Percentiles rank a stretch among this genome's conserved stretches.
phyloP scores from a whole-genome alignment of 305 asterid species.

The Fraxinus xanthoxyloides region DNA sequence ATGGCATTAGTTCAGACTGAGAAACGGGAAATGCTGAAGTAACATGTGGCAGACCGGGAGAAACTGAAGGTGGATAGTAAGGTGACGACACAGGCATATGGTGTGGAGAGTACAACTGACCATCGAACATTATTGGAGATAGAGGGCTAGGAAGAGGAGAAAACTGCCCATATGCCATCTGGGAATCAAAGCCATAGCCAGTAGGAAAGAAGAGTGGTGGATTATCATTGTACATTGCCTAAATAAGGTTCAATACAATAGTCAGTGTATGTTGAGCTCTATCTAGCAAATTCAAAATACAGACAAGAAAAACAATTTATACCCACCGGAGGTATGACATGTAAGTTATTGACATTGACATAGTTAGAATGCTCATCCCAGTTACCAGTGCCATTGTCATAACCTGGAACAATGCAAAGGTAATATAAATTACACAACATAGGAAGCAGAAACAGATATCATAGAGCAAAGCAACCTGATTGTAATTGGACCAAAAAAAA shows the following conservation, averaged over 20 bases:
- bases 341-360: slow-evolving; percentile 79
- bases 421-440: slow-evolving; percentile 14
- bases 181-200: slow-evolving; percentile 85
- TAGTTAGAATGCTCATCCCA: slow-evolving; percentile 84
- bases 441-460: not conserved
- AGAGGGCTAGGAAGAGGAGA: slow-evolving; percentile 84
- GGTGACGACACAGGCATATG: slow-evolving; percentile 74
- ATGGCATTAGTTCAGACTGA: slow-evolving; percentile 65
- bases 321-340: slow-evolving; percentile 82
- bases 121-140: slow-evolving; percentile 89
- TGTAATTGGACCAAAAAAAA: not conserved
- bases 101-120: slow-evolving; percentile 91
- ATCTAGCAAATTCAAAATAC: slow-evolving; percentile 19
- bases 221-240: slow-evolving; percentile 94
- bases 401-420: slow-evolving; percentile 54
- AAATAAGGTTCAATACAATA: slow-evolving; percentile 30
- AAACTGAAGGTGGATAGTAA: slow-evolving; percentile 71
- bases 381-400: slow-evolving; percentile 65
- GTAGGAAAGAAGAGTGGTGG: slow-evolving; percentile 69
- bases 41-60: slow-evolving; percentile 84
- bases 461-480: not conserved
- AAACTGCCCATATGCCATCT: slow-evolving; percentile 93
- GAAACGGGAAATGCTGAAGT: slow-evolving; percentile 51
- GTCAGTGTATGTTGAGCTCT: slow-evolving; percentile 15
- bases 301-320: slow-evolving; percentile 12